A percentile compares a stretch with the other conserved stretches of the same genome.
phyloP scores from a whole-genome alignment of 106 monocot genomes.

The Platanthera guangdongensis region DNA sequence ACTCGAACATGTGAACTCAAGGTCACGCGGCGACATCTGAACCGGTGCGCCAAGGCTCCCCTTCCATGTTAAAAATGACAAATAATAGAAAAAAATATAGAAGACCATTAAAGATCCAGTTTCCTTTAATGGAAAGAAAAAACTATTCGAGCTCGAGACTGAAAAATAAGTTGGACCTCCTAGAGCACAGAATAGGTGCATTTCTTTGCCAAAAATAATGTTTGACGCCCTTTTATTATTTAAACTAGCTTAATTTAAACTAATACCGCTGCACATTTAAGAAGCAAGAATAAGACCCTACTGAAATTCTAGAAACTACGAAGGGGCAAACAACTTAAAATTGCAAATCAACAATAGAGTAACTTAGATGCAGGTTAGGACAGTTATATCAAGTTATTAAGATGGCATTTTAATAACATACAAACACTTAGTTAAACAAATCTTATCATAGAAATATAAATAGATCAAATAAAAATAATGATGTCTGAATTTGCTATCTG shows the following conservation, averaged over 20 bases:
- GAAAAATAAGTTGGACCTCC: neutral
- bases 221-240: neutral
- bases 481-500: neutral
- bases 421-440: neutral
- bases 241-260: slow-evolving; percentile 4
- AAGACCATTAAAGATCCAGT: neutral
- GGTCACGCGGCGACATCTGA: no score
- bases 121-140: neutral
- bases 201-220: neutral
- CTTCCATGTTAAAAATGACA: neutral
- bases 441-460: neutral
- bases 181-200: neutral
- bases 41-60: no score
- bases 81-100: neutral
- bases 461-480: neutral
- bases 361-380: neutral
- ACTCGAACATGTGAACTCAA: no score
- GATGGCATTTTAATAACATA: neutral
- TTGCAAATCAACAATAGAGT: neutral
- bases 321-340: neutral
- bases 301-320: neutral
- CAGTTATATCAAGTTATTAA: neutral
- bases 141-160: neutral
- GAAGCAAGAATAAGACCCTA: neutral
- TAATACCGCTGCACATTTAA: neutral